Evolutionary conservation across 371 early-diverging fungal genomes (phyloP).

Genomic region (Mortierella sp.): DNA sequence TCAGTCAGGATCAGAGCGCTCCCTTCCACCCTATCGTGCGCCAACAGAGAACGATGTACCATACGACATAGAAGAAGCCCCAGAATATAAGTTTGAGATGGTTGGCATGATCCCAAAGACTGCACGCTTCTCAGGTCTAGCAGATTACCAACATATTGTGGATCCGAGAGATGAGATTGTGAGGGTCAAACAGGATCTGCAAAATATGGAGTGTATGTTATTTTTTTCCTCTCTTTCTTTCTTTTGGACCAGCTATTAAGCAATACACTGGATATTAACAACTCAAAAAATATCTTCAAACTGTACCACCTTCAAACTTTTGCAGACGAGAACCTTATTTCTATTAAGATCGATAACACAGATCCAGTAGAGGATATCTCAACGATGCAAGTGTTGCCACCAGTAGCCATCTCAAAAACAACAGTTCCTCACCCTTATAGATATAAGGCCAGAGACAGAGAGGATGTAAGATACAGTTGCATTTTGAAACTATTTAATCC

Average conservation of each 20-base stretch:
- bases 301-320: too few species aligned
- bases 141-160: conserved; percentile 49
- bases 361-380: conserved; percentile 32
- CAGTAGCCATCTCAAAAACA: conserved; percentile 28
- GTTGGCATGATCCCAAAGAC: conserved; percentile 43
- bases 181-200: conserved; percentile 39
- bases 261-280: too few species aligned
- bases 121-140: conserved; percentile 36
- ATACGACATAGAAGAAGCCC: conserved; percentile 34
- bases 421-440: conserved; percentile 23
- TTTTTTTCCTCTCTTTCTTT: not conserved
- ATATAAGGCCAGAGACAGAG: conserved; percentile 37
- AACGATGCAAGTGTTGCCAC: conserved; percentile 39
- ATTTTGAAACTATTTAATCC: not conserved
- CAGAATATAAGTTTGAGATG: conserved; percentile 28
- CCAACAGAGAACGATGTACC: conserved; percentile 39
- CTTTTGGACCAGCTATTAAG: not conserved
- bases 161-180: conserved; percentile 43
- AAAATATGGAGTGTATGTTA: conserved; percentile 46
- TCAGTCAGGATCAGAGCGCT: conserved; percentile 27
- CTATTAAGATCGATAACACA: conserved; percentile 43
- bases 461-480: conserved; percentile 11
- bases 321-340: conserved; percentile 47
- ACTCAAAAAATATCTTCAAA: too few species aligned
- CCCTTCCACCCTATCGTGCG: conserved; percentile 34